Evolutionary conservation across 2,329 filamentous ascomycete species (phyloP).

Genomic region (Fusarium secorum): DNA sequence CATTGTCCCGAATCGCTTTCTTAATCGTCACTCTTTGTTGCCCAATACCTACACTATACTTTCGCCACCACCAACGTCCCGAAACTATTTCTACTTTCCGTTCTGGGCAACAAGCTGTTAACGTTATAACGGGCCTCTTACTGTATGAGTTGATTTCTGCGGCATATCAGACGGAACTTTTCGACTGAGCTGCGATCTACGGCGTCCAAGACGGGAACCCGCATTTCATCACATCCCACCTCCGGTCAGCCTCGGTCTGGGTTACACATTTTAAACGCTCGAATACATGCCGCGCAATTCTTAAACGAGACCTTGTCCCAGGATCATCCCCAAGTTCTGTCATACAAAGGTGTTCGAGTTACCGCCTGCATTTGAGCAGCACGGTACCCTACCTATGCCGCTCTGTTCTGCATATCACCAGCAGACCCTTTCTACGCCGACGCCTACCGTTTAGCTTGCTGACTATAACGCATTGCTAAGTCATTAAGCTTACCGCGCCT

Average conservation of each 20-base stretch:
- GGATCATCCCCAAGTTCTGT: constrained; percentile 1
- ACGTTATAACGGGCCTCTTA: background rate
- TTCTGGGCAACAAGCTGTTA: constrained; percentile 29
- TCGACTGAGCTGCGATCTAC: constrained; percentile 25
- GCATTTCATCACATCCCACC: constrained; percentile 31
- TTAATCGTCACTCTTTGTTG: background rate
- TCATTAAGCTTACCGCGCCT: background rate
- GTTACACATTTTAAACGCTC: constrained; percentile 24
- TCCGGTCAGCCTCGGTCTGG: constrained; percentile 2
- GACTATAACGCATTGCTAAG: constrained; percentile 8
- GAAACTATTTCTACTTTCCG: constrained; percentile 19
- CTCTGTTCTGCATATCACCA: constrained; percentile 14
- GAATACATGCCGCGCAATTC: constrained; percentile 20
- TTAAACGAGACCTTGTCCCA: constrained; percentile 20
- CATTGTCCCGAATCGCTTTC: constrained; percentile 19
- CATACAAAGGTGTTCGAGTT: constrained; percentile 13
- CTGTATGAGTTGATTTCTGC: constrained; percentile 16
- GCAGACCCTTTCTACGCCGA: constrained; percentile 19
- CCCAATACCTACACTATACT: background rate
- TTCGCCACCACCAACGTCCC: constrained; percentile 10
- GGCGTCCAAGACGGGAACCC: constrained; percentile 22
- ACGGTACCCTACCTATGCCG: constrained; percentile 25
- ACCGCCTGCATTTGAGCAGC: constrained; percentile 11
- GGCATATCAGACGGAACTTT: constrained; percentile 26
- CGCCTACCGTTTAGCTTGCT: constrained; percentile 11